Base-by-base conservation (phyloP, 2,329 filamentous ascomycete genomes). In the Phoma sp. region DNA sequence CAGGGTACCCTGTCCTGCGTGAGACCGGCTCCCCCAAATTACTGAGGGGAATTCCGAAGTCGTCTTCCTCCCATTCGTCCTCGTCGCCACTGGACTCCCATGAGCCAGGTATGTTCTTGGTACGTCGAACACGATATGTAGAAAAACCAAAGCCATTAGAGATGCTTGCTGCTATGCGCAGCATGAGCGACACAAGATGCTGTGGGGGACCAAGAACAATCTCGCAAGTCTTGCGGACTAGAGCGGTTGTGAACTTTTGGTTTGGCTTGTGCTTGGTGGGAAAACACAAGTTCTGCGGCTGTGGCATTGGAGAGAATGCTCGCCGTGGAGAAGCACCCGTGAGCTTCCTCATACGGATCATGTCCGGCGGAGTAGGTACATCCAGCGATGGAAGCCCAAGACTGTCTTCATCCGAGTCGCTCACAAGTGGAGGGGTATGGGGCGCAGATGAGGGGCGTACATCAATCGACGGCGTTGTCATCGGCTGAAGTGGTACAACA, bases 191-290 rank as follows among this genome's bases (percentile, higher is more conserved):
- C 32, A 96, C 84, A 2, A 96, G 82, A 65, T 93, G 86, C 31
- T 88, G 85, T 0, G 93, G 92, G n/a, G 92, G 92, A 0, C 90
- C 87, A 13, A 96, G 78, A 4, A 96, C 82, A 27, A 95, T 82
- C 46, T 90, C 87, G 60, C 85, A 87, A 0, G 92, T 92, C 75
- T 91, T 93, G 51, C 88, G 85, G 24, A 96, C 83, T 27, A 96
- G 84, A 3, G 86, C 83, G 45, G 85, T 79, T 3, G 72, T 74
- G 37, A 74, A 71, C 25, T 74, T 68, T 37, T 70, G 65, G 65
- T 69, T 60, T 27, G 64, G 73, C 32, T 77, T 69, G 53, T 77
- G 73, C 43, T 76, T 69, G 35, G 67, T 72, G 4, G 85, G 82
- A 5, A 82, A 81, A 66, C 88, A 86, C 9, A 92, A 76, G 55